These are phyloP conservation scores for Phytophthora fragariaefolia DNA, from an alignment of 352 stramenopile genomes.

Conservation along the genomic window DNA sequence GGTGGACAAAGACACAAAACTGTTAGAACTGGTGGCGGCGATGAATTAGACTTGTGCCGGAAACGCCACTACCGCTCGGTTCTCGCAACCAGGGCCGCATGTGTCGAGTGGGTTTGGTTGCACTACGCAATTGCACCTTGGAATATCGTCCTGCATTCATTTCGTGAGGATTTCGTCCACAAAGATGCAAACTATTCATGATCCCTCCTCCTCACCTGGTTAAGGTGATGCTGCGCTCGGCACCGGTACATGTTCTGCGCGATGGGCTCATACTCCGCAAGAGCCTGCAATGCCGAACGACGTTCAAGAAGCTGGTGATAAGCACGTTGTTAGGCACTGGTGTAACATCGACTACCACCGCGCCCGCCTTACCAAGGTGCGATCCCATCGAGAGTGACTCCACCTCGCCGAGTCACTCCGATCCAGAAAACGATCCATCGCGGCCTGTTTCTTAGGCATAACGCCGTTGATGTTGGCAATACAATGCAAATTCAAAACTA, in stretches of 20 bases:
- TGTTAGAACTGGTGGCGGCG: too few relatives aligned
- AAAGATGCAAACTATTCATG: not conserved
- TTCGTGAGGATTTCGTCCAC: not conserved
- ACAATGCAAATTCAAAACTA: too few relatives aligned
- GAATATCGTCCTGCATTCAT: not conserved
- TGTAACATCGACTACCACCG: not conserved
- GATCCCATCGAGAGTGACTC: constrained; percentile 3
- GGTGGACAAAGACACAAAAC: not conserved
- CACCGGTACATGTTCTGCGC: not conserved
- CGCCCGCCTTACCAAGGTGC: not conserved
- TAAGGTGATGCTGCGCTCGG: too few relatives aligned
- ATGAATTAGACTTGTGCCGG: too few relatives aligned
- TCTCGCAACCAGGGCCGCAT: not conserved
- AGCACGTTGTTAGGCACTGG: too few relatives aligned
- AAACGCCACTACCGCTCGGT: not conserved
- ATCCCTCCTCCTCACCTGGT: too few relatives aligned
- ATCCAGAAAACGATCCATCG: constrained; percentile 11
- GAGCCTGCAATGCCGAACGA: not conserved
- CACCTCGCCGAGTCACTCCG: not conserved
- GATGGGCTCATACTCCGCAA: not conserved
- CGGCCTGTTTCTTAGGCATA: too few relatives aligned
- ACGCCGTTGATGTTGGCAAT: too few relatives aligned
- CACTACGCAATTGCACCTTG: too few relatives aligned
- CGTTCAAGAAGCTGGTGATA: not conserved
- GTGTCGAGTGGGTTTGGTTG: too few relatives aligned